Evolutionary conservation across 2,329 filamentous ascomycete genomes (phyloP).

Genomic region (Penicillium sp.): DNA sequence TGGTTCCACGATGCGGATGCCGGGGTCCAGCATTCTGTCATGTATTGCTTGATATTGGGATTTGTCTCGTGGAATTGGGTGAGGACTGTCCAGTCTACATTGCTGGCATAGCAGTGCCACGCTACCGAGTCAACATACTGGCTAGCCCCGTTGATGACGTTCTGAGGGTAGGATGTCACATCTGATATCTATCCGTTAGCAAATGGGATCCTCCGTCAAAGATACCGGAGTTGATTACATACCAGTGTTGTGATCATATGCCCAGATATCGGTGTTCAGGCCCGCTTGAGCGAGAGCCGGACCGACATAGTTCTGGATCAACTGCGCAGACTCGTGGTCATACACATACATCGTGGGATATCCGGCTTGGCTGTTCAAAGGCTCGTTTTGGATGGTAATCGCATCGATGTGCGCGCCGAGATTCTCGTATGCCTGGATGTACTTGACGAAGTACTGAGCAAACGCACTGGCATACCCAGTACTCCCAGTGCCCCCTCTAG

Average conservation of each 20-base stretch:
- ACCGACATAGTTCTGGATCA: slow-evolving; percentile 32
- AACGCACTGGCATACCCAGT: slow-evolving; percentile 33
- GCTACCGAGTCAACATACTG: slow-evolving; percentile 33
- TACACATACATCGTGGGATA: slow-evolving; percentile 42
- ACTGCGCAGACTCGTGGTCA: slow-evolving; percentile 33
- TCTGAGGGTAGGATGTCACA: slow-evolving; percentile 34
- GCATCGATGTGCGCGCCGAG: slow-evolving; percentile 37
- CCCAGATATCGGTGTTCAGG: slow-evolving; percentile 30
- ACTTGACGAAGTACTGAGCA: slow-evolving; percentile 39
- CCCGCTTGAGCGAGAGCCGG: slow-evolving; percentile 27
- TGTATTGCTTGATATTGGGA: slow-evolving; percentile 37
- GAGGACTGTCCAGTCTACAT: slow-evolving; percentile 38
- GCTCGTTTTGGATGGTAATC: slow-evolving; percentile 42
- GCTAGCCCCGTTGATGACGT: slow-evolving; percentile 32
- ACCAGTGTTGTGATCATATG: slow-evolving; percentile 42
- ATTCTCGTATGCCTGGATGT: slow-evolving; percentile 36
- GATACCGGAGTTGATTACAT: neutral
- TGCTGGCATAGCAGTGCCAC: slow-evolving; percentile 41
- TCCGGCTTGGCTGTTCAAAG: slow-evolving; percentile 38
- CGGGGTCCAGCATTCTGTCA: slow-evolving; percentile 42
- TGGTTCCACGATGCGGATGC: slow-evolving; percentile 26
- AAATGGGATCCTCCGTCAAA: neutral
- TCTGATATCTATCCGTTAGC: slow-evolving; percentile 15
- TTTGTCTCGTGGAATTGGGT: slow-evolving; percentile 34
- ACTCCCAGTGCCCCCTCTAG: slow-evolving; percentile 27